Conservation (phyloP, 306 rosid genomes). For the Arachis stenosperma region DNA sequence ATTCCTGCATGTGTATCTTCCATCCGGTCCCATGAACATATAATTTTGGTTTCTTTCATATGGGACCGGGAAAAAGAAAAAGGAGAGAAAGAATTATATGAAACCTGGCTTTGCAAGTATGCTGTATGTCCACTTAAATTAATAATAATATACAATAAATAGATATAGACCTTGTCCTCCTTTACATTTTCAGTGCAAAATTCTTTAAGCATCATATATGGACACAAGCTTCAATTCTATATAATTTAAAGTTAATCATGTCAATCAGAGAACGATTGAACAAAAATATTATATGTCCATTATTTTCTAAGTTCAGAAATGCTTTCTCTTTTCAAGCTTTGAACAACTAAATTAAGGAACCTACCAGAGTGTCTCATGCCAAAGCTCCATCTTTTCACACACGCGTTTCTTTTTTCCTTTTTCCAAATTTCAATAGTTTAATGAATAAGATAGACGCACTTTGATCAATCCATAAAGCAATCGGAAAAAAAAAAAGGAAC, state of each 20-base stretch:
- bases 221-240: not conserved
- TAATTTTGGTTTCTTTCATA: not conserved
- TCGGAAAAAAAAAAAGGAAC: constrained; percentile 12
- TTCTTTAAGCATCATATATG: not conserved
- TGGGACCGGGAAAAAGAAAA: not conserved
- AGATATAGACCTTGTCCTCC: not conserved
- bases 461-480: constrained; percentile 52
- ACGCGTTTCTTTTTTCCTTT: constrained; percentile 47
- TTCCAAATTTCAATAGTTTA: constrained; percentile 29
- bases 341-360: constrained; percentile 36
- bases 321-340: constrained; percentile 1
- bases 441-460: constrained; percentile 46
- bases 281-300: constrained; percentile 1
- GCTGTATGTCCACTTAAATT: not conserved
- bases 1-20: not conserved
- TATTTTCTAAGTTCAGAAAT: constrained; percentile 21
- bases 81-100: not conserved
- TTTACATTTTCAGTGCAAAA: not conserved
- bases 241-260: not conserved
- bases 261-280: constrained; percentile 9
- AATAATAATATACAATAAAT: not conserved
- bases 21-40: not conserved
- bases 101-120: not conserved
- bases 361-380: constrained; percentile 41
- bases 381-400: constrained; percentile 41